phyloP scores from a whole-genome alignment of 306 rosid species.

The Acacia acuminata region DNA sequence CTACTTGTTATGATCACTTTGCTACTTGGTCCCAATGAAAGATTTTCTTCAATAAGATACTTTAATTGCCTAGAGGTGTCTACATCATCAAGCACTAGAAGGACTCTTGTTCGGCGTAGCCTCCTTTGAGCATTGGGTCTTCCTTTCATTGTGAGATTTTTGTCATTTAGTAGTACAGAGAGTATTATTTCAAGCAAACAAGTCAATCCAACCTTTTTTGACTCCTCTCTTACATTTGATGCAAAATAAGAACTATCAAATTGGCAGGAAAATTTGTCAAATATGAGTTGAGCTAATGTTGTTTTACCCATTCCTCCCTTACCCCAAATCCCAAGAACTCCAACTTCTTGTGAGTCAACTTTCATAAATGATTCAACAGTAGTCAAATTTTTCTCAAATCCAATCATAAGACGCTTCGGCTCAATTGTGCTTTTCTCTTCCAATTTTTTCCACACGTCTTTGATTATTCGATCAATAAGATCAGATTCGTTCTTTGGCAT shows the following conservation, averaged over 20 bases:
- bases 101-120: not conserved
- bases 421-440: no score
- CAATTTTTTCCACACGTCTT: no score
- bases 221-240: not conserved
- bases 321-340: slow-evolving; percentile 34
- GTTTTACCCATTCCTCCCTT: not conserved
- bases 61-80: not conserved
- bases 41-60: not conserved
- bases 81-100: not conserved
- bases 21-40: no score
- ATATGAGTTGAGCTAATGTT: not conserved
- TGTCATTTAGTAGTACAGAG: not conserved
- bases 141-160: not conserved
- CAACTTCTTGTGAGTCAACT: not conserved
- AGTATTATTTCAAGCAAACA: not conserved
- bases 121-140: not conserved
- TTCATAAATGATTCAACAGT: not conserved
- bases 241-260: not conserved
- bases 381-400: not conserved
- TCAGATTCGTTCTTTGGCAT: no score
- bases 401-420: no score
- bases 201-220: not conserved
- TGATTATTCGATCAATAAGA: no score
- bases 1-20: no score
- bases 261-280: not conserved